Evolutionary conservation across 2,329 filamentous ascomycete genomes (phyloP).

Genomic region (Pestalotiopsis sp.): DNA sequence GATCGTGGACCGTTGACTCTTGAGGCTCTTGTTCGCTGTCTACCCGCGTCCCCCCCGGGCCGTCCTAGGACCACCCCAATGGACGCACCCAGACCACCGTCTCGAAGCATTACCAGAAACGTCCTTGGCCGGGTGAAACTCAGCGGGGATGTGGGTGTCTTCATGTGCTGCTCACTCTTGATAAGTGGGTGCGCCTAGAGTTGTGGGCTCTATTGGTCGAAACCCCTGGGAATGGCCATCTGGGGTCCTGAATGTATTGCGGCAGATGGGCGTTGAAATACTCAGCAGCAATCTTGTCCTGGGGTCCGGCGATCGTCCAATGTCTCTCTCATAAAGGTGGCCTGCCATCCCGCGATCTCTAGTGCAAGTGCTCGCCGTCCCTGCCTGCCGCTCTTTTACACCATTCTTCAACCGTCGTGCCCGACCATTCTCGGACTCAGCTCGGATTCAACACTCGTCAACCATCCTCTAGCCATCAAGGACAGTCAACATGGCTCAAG

Average conservation of each 20-base stretch:
- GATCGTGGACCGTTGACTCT: neutral
- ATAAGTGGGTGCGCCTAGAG: neutral
- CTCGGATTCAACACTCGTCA: neutral
- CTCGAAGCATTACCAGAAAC: neutral
- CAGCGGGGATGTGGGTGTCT: neutral
- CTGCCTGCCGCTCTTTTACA: neutral
- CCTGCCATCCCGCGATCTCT: neutral
- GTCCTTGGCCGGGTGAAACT: neutral
- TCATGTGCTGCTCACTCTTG: neutral
- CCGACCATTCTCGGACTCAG: neutral
- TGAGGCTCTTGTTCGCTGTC: neutral
- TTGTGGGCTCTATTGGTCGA: neutral
- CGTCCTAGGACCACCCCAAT: neutral
- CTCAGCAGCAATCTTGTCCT: neutral
- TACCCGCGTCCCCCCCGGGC: neutral
- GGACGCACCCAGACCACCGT: neutral
- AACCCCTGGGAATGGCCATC: neutral
- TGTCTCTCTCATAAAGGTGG: neutral
- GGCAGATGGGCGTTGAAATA: neutral
- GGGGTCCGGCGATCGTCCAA: neutral
- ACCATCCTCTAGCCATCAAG: neutral
- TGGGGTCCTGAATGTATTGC: neutral
- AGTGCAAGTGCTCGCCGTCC: neutral
- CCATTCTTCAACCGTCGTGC: neutral
- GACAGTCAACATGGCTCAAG: conserved; percentile 14